These are phyloP conservation scores for Yarrowia divulgata DNA, from an alignment of 805 yeast genomes.

Conservation along the genomic window DNA sequence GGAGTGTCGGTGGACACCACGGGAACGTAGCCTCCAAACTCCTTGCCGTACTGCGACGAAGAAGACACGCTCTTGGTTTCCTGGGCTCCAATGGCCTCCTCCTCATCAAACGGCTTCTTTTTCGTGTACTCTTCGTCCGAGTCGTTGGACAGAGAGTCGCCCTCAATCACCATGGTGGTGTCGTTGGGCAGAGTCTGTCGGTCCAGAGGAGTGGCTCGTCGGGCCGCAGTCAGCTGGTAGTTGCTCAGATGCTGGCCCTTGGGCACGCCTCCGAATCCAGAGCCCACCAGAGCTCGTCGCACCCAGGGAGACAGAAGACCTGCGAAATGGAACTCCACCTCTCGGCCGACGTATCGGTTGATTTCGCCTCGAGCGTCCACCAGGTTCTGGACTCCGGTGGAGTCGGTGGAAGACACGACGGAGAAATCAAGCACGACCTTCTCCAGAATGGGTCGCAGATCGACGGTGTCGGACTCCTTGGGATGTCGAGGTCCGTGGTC, in stretches of 20 bases:
- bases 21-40: conserved; percentile 58
- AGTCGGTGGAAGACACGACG: conserved; percentile 75
- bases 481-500: conserved; percentile 71
- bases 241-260: conserved; percentile 28
- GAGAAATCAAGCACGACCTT: conserved; percentile 84
- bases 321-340: conserved; percentile 87
- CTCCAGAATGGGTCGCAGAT: conserved; percentile 70
- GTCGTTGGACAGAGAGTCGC: conserved; percentile 27
- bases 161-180: conserved; percentile 30
- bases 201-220: conserved; percentile 9
- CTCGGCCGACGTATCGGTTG: conserved; percentile 76
- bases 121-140: conserved; percentile 31
- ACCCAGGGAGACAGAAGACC: conserved; percentile 90
- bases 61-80: conserved; percentile 38
- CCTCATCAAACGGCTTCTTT: conserved; percentile 42
- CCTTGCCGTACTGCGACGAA: conserved; percentile 43
- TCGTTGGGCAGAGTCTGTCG: conserved; percentile 13
- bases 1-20: conserved; percentile 72
- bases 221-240: conserved; percentile 25
- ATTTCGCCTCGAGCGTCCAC: conserved; percentile 77
- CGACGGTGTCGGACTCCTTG: conserved; percentile 48
- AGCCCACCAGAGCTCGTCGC: conserved; percentile 72
- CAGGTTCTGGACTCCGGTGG: conserved; percentile 79
- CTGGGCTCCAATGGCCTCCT: conserved; percentile 38
- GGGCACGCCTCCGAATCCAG: conserved; percentile 72